phyloP scores from a whole-genome alignment of 805 yeast species.

The Lipomyces anomalus region DNA sequence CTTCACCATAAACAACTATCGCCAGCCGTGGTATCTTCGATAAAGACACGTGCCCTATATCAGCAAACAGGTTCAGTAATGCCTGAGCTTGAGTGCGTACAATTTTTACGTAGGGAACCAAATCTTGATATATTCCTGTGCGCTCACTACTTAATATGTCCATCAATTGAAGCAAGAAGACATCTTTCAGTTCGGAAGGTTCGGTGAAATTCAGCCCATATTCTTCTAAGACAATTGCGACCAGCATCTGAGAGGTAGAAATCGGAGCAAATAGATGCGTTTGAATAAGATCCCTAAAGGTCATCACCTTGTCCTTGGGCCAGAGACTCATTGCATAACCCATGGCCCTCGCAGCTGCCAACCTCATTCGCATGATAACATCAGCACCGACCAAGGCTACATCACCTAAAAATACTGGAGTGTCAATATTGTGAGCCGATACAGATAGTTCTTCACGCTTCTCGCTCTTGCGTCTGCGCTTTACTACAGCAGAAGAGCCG shows the following conservation, averaged over 20 bases:
- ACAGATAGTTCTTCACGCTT: constrained; percentile 7
- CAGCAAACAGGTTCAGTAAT: constrained; percentile 68
- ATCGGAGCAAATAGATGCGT: constrained; percentile 34
- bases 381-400: constrained; percentile 76
- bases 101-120: constrained; percentile 79
- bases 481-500: constrained; percentile 3
- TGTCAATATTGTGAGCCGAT: constrained; percentile 69
- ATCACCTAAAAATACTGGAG: constrained; percentile 89
- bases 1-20: constrained; percentile 87
- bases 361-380: constrained; percentile 65
- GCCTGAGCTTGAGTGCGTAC: constrained; percentile 85
- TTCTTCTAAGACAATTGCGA: constrained; percentile 66
- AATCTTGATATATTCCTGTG: constrained; percentile 62
- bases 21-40: constrained; percentile 76
- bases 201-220: constrained; percentile 28
- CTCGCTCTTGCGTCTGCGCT: constrained; percentile 18
- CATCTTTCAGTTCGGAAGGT: constrained; percentile 6
- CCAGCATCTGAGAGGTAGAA: constrained; percentile 73
- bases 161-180: constrained; percentile 4
- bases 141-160: constrained; percentile 9
- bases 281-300: constrained; percentile 9
- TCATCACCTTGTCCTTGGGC: constrained; percentile 15
- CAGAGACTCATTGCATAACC: constrained; percentile 44
- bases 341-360: constrained; percentile 67
- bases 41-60: constrained; percentile 65